These are phyloP conservation scores for Plasmodium berghei DNA, from an alignment of 169 alveolate genomes.

Conservation along the genomic window DNA sequence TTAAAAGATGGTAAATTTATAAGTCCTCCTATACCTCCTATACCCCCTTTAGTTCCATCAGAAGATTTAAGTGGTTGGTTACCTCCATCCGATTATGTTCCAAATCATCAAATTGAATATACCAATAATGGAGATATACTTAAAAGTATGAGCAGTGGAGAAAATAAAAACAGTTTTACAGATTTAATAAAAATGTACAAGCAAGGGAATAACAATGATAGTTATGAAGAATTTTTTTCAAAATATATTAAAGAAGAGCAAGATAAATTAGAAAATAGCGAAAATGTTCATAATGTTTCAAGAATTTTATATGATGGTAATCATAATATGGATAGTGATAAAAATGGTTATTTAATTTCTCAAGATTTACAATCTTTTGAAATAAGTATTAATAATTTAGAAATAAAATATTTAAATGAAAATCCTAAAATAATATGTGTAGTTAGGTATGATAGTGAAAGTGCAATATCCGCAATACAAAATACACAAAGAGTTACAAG, in stretches of 20 bases:
- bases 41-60: slow-evolving; percentile 70
- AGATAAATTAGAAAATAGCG: slow-evolving; percentile 1
- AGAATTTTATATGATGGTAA: not conserved
- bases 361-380: slow-evolving; percentile 42
- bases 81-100: slow-evolving; percentile 31
- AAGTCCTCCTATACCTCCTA: slow-evolving; percentile 73
- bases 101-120: not conserved
- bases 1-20: slow-evolving; percentile 43
- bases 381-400: slow-evolving; percentile 20
- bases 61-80: slow-evolving; percentile 58
- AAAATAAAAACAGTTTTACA: slow-evolving; percentile 11
- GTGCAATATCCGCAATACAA: slow-evolving; percentile 56
- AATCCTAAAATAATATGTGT: slow-evolving; percentile 77
- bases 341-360: not conserved
- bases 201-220: not conserved
- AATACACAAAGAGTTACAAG: slow-evolving; percentile 74
- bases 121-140: not conserved
- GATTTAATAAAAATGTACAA: slow-evolving; percentile 11
- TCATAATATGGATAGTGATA: not conserved
- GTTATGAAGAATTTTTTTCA: slow-evolving; percentile 2
- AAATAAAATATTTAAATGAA: slow-evolving; percentile 22
- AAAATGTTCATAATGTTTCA: not conserved
- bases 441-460: slow-evolving; percentile 78
- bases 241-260: slow-evolving; percentile 19
- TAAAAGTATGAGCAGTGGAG: not conserved